Evolutionary conservation across 345 rosid genomes (phyloP).

Genomic region (Adansonia digitata): DNA sequence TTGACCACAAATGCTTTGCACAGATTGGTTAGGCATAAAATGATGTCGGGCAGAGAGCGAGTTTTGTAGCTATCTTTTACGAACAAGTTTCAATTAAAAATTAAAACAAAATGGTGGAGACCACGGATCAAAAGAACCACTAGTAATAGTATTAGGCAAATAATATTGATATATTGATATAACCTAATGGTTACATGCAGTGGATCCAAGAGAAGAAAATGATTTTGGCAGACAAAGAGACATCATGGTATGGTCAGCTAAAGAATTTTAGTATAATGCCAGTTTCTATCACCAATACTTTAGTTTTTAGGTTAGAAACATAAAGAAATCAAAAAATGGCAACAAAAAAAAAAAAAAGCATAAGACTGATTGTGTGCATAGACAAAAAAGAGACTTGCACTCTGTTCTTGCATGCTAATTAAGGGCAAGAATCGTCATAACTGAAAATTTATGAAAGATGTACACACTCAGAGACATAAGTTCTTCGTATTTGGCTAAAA

Average conservation of each 20-base stretch:
- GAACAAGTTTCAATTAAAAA: neutral
- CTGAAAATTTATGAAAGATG: too few relatives aligned
- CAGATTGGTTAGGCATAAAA: conserved; percentile 3
- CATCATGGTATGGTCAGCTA: neutral
- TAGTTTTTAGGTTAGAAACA: neutral
- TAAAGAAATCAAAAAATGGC: neutral
- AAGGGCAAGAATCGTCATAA: neutral
- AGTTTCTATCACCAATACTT: neutral
- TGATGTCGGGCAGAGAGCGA: neutral
- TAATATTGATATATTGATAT: neutral
- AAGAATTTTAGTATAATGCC: neutral
- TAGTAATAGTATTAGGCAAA: neutral
- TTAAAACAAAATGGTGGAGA: conserved; percentile 14
- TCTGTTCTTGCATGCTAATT: neutral
- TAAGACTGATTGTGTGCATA: too few relatives aligned
- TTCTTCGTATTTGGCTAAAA: conserved; percentile 1
- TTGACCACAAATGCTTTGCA: neutral
- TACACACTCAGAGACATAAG: neutral
- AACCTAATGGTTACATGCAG: neutral
- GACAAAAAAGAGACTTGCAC: neutral
- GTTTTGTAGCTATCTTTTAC: conserved; percentile 7
- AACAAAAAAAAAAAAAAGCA: too few relatives aligned
- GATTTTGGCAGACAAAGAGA: neutral
- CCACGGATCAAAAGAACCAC: conserved; percentile 22
- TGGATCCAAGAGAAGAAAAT: neutral